phyloP scores from a whole-genome alignment of 768 basidiomycete genomes.

The Gloeophyllum trabeum region DNA sequence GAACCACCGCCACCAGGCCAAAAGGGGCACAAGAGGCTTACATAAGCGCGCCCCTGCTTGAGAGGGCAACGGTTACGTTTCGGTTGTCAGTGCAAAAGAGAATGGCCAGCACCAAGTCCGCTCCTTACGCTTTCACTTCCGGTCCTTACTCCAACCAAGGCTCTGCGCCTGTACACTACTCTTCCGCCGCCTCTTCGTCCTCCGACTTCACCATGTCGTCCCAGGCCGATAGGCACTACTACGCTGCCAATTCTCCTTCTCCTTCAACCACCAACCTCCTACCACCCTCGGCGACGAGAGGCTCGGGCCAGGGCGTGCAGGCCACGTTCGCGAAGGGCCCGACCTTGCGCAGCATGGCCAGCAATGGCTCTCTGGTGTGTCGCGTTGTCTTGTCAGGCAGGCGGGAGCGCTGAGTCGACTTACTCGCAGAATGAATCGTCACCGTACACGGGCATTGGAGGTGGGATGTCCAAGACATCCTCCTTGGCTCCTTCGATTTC shows the following conservation, averaged over 20 bases:
- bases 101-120: too few species aligned
- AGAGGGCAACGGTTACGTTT: too few species aligned
- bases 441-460: conserved; percentile 6
- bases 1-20: too few species aligned
- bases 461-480: conserved; percentile 1
- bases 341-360: conserved; percentile 25
- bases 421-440: conserved; percentile 11
- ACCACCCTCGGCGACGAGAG: conserved; percentile 18
- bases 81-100: too few species aligned
- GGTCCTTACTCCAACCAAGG: conserved; percentile 2
- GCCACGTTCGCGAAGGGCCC: conserved; percentile 28
- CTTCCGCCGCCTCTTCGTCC: conserved; percentile 4
- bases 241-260: conserved; percentile 30
- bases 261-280: conserved; percentile 45
- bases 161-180: conserved; percentile 1
- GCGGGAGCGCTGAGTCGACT: neutral
- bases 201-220: conserved; percentile 13
- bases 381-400: neutral
- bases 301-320: conserved; percentile 21
- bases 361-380: conserved; percentile 31
- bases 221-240: conserved; percentile 24
- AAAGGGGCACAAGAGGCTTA: too few species aligned
- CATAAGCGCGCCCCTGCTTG: too few species aligned
- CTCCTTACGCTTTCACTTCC: conserved; percentile 2
- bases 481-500: conserved; percentile 13